phyloP scores from a whole-genome alignment of 2,329 filamentous ascomycete genomes.

The Claviceps quebecensis region DNA sequence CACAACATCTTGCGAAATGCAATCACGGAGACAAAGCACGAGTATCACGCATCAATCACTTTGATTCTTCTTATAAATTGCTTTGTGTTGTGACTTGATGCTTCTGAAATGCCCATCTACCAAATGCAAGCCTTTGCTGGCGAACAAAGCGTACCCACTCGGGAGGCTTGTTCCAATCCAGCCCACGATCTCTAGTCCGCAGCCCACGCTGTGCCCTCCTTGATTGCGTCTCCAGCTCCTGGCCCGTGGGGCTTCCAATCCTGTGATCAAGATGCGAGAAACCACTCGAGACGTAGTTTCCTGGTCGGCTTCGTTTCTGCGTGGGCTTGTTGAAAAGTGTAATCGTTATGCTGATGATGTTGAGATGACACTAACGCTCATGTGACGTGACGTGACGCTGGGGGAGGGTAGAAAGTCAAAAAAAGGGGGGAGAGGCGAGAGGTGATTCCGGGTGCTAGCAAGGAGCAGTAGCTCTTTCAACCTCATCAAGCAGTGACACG shows the following conservation, averaged over 20 bases:
- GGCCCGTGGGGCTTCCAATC: neutral
- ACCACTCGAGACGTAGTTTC: neutral
- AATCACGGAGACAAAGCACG: neutral
- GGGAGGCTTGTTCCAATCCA: constrained; percentile 2
- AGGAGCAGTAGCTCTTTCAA: constrained; percentile 3
- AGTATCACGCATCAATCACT: neutral
- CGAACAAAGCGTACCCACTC: constrained; percentile 4
- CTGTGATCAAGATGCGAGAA: neutral
- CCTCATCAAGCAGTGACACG: neutral
- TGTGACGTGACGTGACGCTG: constrained; percentile 7
- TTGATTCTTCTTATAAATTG: constrained; percentile 4
- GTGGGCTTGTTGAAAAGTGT: neutral
- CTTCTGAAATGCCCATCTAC: constrained; percentile 7
- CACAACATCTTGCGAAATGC: too few species aligned
- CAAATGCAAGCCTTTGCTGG: constrained; percentile 5
- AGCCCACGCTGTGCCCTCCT: constrained; percentile 1
- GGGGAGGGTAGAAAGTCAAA: neutral
- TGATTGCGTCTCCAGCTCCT: constrained; percentile 1
- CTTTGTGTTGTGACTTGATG: constrained; percentile 9
- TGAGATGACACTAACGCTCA: constrained; percentile 9
- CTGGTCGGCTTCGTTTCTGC: neutral
- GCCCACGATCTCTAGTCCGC: constrained; percentile 3
- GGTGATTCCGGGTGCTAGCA: constrained; percentile 5
- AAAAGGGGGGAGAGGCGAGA: neutral
- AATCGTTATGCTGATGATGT: constrained; percentile 6